Percentiles rank a stretch among this genome's conserved stretches.
phyloP scores from a whole-genome alignment of 345 rosid genomes.

The Eutrema yunnanense region DNA sequence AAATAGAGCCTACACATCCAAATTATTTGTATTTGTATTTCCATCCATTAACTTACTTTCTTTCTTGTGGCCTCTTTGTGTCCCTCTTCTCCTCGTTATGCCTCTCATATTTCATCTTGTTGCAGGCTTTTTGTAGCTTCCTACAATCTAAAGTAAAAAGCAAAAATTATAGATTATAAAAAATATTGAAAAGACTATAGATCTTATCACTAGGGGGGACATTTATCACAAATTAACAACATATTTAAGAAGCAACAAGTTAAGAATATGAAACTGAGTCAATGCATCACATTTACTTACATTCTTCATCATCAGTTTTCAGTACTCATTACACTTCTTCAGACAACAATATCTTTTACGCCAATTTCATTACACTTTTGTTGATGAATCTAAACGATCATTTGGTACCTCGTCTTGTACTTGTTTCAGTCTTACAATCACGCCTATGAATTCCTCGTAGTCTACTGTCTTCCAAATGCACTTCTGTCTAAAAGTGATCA shows the following conservation, averaged over 20 bases:
- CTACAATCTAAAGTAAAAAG: conserved; percentile 2
- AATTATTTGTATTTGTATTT: not conserved
- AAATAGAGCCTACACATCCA: not conserved
- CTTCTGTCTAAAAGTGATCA: conserved; percentile 54
- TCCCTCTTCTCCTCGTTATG: conserved; percentile 6
- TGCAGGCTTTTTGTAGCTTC: conserved; percentile 1
- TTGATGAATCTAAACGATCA: conserved; percentile 22
- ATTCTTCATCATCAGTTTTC: conserved; percentile 65
- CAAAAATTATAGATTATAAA: not conserved
- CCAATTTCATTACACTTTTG: conserved; percentile 65
- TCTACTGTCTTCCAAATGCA: conserved; percentile 63
- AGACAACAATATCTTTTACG: conserved; percentile 41
- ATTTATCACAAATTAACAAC: not conserved
- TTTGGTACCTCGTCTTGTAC: conserved; percentile 55
- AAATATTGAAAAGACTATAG: no score
- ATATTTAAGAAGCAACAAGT: not conserved
- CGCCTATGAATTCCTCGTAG: conserved; percentile 69
- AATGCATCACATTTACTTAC: conserved; percentile 37
- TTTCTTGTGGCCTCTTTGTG: conserved; percentile 10
- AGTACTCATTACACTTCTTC: conserved; percentile 42
- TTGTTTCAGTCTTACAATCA: conserved; percentile 60
- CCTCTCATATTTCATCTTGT: not conserved
- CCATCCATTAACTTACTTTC: conserved; percentile 4
- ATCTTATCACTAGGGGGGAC: not conserved
- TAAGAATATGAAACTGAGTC: not conserved